Evolutionary conservation across 2,329 filamentous ascomycete species (phyloP).

Genomic region (Aspergillus versicolor): DNA sequence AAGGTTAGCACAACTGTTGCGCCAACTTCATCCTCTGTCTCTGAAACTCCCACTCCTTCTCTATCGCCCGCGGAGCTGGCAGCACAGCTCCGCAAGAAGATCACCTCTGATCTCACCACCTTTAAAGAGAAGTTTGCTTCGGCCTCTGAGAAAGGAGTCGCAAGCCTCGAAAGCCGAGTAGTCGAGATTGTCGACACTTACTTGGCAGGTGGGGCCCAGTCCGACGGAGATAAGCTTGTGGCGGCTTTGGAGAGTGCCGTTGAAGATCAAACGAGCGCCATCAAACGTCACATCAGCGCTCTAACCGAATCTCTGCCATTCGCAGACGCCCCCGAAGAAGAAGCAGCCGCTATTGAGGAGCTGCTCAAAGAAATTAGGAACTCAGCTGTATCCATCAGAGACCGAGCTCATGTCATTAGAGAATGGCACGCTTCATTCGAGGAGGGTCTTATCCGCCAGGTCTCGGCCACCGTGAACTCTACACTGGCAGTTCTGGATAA

Average conservation of each 20-base stretch:
- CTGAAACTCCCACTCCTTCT: slow-evolving; percentile 27
- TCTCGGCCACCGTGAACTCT: slow-evolving; percentile 71
- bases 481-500: slow-evolving; percentile 80
- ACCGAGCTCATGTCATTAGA: slow-evolving; percentile 72
- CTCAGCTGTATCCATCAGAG: slow-evolving; percentile 72
- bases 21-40: slow-evolving; percentile 24
- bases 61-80: slow-evolving; percentile 47
- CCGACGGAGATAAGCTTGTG: slow-evolving; percentile 52
- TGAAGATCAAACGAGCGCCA: slow-evolving; percentile 60
- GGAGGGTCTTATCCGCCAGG: slow-evolving; percentile 64
- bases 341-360: slow-evolving; percentile 53
- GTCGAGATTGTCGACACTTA: slow-evolving; percentile 70
- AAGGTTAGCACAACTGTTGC: slow-evolving; percentile 19
- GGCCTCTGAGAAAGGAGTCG: slow-evolving; percentile 79
- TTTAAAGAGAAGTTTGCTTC: slow-evolving; percentile 90
- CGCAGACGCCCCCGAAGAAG: slow-evolving; percentile 53
- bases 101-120: slow-evolving; percentile 72
- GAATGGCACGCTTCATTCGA: slow-evolving; percentile 75
- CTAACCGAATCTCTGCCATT: slow-evolving; percentile 57
- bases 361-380: slow-evolving; percentile 60
- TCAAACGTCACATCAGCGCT: slow-evolving; percentile 67
- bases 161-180: slow-evolving; percentile 63
- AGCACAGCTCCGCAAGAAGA: slow-evolving; percentile 56
- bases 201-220: slow-evolving; percentile 62
- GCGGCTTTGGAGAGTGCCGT: slow-evolving; percentile 67